Conservation (phyloP, 306 rosid species). For the Corylus avellana region DNA sequence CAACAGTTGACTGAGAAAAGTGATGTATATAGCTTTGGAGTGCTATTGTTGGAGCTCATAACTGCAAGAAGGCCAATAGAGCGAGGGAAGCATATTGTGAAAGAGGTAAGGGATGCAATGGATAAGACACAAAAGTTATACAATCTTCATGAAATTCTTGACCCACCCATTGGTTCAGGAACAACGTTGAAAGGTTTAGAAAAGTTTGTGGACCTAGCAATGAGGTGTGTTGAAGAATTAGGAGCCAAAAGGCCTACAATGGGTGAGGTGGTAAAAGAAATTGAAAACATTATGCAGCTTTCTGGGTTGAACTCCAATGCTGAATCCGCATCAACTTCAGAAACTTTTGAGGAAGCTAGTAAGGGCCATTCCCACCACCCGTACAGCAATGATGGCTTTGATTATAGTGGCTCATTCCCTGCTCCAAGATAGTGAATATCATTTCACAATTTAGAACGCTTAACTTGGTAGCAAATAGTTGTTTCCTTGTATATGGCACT, state of each 20-base stretch:
- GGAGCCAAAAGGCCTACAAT: conserved; percentile 38
- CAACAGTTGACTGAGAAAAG: conserved; percentile 52
- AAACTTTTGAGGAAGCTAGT: conserved; percentile 18
- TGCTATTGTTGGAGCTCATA: conserved; percentile 48
- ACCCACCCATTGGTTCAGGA: conserved; percentile 19
- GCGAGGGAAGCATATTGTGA: conserved; percentile 40
- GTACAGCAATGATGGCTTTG: background rate
- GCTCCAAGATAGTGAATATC: background rate
- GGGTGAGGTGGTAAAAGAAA: conserved; percentile 47
- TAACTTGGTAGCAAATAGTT: background rate
- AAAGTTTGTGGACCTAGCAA: conserved; percentile 39
- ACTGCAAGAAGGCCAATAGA: conserved; percentile 49
- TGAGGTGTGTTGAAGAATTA: conserved; percentile 37
- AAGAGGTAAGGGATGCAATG: conserved; percentile 28
- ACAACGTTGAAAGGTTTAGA: conserved; percentile 28
- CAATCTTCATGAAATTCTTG: conserved; percentile 34
- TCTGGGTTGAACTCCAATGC: conserved; percentile 30
- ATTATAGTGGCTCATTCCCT: conserved; percentile 24
- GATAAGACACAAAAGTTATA: conserved; percentile 30
- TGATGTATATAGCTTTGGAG: conserved; percentile 57
- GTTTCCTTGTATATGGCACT: background rate
- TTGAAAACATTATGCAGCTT: conserved; percentile 38
- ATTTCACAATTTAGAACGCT: background rate
- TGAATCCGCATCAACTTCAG: conserved; percentile 24
- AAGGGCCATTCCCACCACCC: conserved; percentile 4